Evolutionary conservation across 129 eudicot species (phyloP).

Genomic region (Erigeron canadensis): DNA sequence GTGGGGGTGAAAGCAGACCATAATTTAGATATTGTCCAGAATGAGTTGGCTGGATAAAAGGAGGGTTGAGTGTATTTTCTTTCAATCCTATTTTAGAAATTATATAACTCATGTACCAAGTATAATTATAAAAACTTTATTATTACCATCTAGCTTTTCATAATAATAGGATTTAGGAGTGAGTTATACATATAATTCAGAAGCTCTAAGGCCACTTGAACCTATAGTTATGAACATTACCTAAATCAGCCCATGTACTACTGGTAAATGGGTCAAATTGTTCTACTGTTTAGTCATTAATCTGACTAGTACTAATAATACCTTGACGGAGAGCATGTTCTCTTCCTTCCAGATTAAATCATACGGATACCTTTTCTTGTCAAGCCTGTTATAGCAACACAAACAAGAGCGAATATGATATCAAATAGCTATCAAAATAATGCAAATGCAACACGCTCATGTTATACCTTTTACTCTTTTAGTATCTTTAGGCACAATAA

Average conservation of each 20-base stretch:
- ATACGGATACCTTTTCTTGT: conserved; percentile 33
- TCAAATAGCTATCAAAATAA: not conserved
- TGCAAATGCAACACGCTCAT: not conserved
- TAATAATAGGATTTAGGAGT: not conserved
- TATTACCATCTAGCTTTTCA: not conserved
- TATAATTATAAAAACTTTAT: no score
- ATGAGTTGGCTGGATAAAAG: conserved; percentile 15
- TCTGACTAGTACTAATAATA: conserved; percentile 6
- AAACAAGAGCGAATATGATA: not conserved
- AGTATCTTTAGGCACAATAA: conserved; percentile 55
- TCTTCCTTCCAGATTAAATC: conserved; percentile 61
- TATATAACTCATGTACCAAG: not conserved
- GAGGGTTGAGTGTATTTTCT: not conserved
- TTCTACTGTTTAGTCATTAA: not conserved
- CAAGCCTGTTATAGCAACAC: conserved; percentile 43
- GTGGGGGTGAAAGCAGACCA: not conserved
- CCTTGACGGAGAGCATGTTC: conserved; percentile 53
- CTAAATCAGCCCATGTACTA: no score
- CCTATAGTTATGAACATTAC: not conserved
- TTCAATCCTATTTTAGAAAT: not conserved
- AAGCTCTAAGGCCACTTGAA: not conserved
- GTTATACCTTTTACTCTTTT: conserved; percentile 34
- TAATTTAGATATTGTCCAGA: conserved; percentile 11
- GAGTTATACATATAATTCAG: not conserved
- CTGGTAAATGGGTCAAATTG: not conserved